Percentiles rank a stretch among this genome's conserved stretches.
phyloP scores from a whole-genome alignment of 2,329 filamentous ascomycete species.

The Talaromyces funiculosus region DNA sequence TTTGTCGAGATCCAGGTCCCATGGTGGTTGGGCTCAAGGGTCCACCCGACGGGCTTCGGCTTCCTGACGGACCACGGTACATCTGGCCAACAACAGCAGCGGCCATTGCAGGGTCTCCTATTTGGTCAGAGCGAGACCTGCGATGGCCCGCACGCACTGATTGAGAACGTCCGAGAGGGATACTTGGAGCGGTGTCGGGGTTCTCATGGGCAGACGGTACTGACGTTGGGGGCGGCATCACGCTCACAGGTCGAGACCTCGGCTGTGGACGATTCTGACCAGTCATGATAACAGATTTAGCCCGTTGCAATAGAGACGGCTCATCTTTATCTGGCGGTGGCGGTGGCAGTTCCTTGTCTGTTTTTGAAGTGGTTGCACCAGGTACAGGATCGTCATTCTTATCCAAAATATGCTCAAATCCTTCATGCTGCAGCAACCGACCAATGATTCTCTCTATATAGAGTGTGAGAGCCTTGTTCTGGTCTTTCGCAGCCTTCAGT shows the following conservation, averaged over 20 bases:
- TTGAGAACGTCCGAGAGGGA: constrained; percentile 40
- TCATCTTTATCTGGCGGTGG: constrained; percentile 57
- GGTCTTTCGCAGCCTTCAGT: constrained; percentile 72
- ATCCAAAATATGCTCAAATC: constrained; percentile 90
- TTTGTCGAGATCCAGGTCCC: constrained; percentile 37
- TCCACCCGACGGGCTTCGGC: constrained; percentile 42
- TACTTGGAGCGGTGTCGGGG: constrained; percentile 44
- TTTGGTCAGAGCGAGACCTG: constrained; percentile 46
- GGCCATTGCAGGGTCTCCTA: constrained; percentile 40
- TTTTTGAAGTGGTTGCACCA: constrained; percentile 40
- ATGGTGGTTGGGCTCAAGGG: constrained; percentile 49
- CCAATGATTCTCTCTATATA: constrained; percentile 99
- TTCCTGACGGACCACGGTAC: constrained; percentile 63
- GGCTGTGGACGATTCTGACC: constrained; percentile 34
- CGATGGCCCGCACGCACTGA: constrained; percentile 40
- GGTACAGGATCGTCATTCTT: constrained; percentile 55
- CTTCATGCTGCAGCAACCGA: constrained; percentile 84
- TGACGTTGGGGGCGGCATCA: constrained; percentile 34
- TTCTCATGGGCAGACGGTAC: constrained; percentile 40
- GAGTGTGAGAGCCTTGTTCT: constrained; percentile 93
- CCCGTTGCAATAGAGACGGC: constrained; percentile 51
- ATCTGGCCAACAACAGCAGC: constrained; percentile 80
- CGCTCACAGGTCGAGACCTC: constrained; percentile 44
- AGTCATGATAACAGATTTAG: constrained; percentile 53
- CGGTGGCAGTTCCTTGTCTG: constrained; percentile 79